A percentile compares a stretch with the other conserved stretches of the same genome.
These are phyloP conservation scores for Tetrapisispora nanseiensis DNA, from an alignment of 805 yeast species.

Conservation along the genomic window DNA sequence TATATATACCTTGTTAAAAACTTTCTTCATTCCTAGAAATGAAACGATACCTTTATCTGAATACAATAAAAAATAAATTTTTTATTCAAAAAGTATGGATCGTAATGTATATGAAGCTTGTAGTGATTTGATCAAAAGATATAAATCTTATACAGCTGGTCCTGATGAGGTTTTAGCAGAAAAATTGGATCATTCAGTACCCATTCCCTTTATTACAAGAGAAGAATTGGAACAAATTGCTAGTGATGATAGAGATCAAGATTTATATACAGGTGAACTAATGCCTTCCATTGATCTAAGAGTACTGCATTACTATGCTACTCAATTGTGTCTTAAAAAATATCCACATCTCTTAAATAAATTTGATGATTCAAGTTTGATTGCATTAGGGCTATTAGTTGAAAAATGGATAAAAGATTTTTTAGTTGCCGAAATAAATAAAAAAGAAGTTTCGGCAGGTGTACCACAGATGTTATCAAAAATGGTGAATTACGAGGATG, in stretches of 20 bases:
- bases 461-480: constrained; percentile 10
- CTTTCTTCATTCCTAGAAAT: no score
- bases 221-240: constrained; percentile 21
- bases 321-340: constrained; percentile 22
- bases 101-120: constrained; percentile 26
- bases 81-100: constrained; percentile 19
- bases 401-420: constrained; percentile 32
- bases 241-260: constrained; percentile 15
- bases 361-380: constrained; percentile 32
- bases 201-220: constrained; percentile 26
- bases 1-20: no score
- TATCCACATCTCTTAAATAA: constrained; percentile 21
- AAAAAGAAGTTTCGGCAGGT: not conserved
- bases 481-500: constrained; percentile 17
- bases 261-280: constrained; percentile 21
- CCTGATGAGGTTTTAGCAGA: constrained; percentile 27
- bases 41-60: no score
- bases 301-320: constrained; percentile 31
- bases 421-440: constrained; percentile 6
- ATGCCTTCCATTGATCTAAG: constrained; percentile 26
- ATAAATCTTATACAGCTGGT: constrained; percentile 18
- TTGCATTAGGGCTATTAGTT: constrained; percentile 30
- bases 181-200: constrained; percentile 20
- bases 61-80: no score
- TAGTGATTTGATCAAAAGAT: constrained; percentile 19